These are phyloP conservation scores for Gossypium schwendimanii DNA, from an alignment of 441 rosid species.

Conservation along the genomic window DNA sequence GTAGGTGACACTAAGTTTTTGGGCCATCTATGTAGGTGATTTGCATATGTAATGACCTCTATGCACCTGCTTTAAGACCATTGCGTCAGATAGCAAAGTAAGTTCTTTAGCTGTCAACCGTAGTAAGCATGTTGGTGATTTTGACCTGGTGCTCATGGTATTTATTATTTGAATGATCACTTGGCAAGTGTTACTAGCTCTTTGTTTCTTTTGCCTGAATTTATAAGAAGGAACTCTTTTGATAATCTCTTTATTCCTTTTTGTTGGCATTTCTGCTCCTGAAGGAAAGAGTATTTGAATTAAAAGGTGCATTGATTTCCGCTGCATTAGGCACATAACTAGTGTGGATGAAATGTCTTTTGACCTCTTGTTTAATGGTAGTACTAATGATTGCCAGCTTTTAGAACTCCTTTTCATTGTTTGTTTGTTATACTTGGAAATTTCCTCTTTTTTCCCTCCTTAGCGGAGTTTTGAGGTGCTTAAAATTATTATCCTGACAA, in stretches of 20 bases:
- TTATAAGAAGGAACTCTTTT: neutral
- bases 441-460: slow-evolving; percentile 1
- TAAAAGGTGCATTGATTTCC: neutral
- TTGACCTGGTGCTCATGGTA: neutral
- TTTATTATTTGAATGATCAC: slow-evolving; percentile 18
- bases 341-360: neutral
- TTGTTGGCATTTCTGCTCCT: neutral
- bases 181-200: neutral
- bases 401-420: neutral
- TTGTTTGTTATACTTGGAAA: slow-evolving; percentile 8
- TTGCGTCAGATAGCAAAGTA: slow-evolving; percentile 95
- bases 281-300: neutral
- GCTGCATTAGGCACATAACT: neutral
- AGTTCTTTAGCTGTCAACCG: slow-evolving; percentile 22
- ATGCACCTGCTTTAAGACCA: slow-evolving; percentile 87
- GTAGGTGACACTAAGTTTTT: slow-evolving; percentile 2
- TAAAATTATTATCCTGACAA: neutral
- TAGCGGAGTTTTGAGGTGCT: slow-evolving; percentile 5
- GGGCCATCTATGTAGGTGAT: slow-evolving; percentile 46
- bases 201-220: neutral
- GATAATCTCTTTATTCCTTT: neutral
- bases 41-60: slow-evolving; percentile 95
- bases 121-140: neutral
- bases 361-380: neutral
- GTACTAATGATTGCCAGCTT: neutral